Evolutionary conservation across 148 eudicot species (phyloP).

Genomic region (Simmondsia chinensis): DNA sequence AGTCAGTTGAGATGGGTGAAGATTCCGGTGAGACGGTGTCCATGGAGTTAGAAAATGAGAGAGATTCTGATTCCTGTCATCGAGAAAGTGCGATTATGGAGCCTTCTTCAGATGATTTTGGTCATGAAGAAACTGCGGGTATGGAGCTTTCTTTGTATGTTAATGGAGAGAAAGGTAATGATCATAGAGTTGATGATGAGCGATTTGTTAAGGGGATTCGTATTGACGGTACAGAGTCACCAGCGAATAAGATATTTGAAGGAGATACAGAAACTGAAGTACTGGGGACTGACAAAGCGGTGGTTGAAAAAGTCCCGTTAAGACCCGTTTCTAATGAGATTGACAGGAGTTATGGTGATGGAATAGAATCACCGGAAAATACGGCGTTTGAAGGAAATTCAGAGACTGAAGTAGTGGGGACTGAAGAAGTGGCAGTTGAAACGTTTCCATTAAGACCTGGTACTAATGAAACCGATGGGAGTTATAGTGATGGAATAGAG

Average conservation of each 20-base stretch:
- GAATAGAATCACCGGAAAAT: too few species aligned
- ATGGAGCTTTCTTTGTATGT: conserved; percentile 2
- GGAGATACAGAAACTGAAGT: conserved; percentile 12
- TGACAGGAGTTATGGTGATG: too few species aligned
- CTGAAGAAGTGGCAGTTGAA: conserved; percentile 37
- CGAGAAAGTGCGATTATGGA: background rate
- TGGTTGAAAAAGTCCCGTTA: conserved; percentile 44
- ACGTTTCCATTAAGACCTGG: conserved; percentile 38
- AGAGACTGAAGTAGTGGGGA: too few species aligned
- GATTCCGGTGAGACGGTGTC: conserved; percentile 5
- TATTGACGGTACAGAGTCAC: conserved; percentile 14
- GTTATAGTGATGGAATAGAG: too few species aligned
- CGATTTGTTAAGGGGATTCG: conserved; percentile 11
- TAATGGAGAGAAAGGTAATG: conserved; percentile 5
- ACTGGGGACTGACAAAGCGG: too few species aligned
- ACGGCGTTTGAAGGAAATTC: too few species aligned
- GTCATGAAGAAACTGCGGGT: background rate
- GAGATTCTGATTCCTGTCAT: conserved; percentile 1
- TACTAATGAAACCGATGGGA: conserved; percentile 11
- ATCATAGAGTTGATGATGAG: conserved; percentile 8
- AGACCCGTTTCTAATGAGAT: conserved; percentile 19
- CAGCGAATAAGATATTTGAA: conserved; percentile 12
- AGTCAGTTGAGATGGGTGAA: background rate
- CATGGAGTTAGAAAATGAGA: background rate
- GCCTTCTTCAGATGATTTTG: background rate